phyloP scores from a whole-genome alignment of 2,329 filamentous ascomycete genomes.

The Calonectria henricotiae region DNA sequence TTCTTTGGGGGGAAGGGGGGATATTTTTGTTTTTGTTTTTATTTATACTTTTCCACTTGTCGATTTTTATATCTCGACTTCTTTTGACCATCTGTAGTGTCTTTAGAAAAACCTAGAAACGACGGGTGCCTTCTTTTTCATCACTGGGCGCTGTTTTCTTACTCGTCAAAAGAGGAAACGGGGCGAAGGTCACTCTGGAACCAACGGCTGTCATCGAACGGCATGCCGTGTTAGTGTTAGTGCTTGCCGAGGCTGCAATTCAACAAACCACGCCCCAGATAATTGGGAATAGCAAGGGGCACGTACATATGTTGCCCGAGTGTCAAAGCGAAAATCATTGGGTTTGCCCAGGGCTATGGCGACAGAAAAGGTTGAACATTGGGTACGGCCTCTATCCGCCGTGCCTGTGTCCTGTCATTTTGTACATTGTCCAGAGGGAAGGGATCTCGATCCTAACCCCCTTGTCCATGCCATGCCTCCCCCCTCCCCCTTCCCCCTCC shows the following conservation, averaged over 20 bases:
- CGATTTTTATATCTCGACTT: not conserved
- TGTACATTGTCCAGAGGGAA: constrained; percentile 11
- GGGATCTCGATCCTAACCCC: constrained; percentile 16
- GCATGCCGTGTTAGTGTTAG: constrained; percentile 17
- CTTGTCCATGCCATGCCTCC: not conserved
- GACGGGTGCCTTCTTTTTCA: not conserved
- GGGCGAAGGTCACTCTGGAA: constrained; percentile 1
- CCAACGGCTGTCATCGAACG: not conserved
- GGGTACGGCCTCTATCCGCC: not conserved
- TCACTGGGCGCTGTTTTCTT: not conserved
- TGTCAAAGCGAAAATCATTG: constrained; percentile 21
- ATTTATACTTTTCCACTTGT: not conserved
- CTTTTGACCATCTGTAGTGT: not conserved
- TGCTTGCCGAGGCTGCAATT: not conserved
- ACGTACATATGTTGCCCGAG: constrained; percentile 20
- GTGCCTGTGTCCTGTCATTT: constrained; percentile 1
- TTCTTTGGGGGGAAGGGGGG: no score
- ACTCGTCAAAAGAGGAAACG: constrained; percentile 10
- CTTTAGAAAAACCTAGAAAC: not conserved
- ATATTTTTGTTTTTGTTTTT: not conserved
- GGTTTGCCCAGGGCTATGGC: constrained; percentile 13
- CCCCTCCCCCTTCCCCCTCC: no score
- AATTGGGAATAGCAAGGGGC: constrained; percentile 21
- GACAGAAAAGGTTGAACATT: constrained; percentile 15
- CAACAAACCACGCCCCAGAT: constrained; percentile 13